Evolutionary conservation across 345 rosid genomes (phyloP), one percentile per base, ranked within the genome.

Genomic region (Mallotus nudiflorus): DNA sequence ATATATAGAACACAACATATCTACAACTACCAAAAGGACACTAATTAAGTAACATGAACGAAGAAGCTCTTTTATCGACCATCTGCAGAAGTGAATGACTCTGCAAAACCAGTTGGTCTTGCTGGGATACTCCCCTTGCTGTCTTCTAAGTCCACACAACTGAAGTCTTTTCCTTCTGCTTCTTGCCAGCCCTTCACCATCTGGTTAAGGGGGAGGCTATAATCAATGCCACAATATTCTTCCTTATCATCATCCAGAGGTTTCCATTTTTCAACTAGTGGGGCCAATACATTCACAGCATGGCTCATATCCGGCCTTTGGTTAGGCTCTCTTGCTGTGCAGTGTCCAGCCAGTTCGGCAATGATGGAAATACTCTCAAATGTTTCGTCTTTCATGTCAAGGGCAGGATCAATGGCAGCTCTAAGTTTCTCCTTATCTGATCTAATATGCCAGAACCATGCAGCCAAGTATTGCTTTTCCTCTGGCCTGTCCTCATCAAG

Each of bases 111-210:
- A 9, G 83, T 46, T 8, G 96, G 90, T 66, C 89, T 79, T 35
- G 90, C 83, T 1, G 96, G 96, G 54, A 89, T 89, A 27, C 96
- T 89, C 12, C 89, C 80, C 69, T 86, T 87, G 83, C 92, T 89
- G 74, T 86, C 88, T 27, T 79, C 92, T 27, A 86, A 67, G 78
- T 79, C 85, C 78, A 77, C 53, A 54, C 81, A 79, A 72, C 90
- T 87, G 1, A 77, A 27, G 68, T 87, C 92, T 78, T 89, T 84
- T 20, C 96, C 89, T 77, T 89, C 96, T 0, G 90, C 83, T 73
- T 86, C 92, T 71, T 89, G 92, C 96, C 92, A 89, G 58, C 79
- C 90, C 78, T 89, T 89, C 61, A 89, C 92, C 90, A 89, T 86
- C 75, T 89, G 96, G 65, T 77, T 84, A 65, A 89, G 85, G 4